Percentiles rank a stretch among this genome's conserved stretches.
These are phyloP conservation scores for Xylaria sp. DNA, from an alignment of 2,329 filamentous ascomycete species.

Conservation along the genomic window DNA sequence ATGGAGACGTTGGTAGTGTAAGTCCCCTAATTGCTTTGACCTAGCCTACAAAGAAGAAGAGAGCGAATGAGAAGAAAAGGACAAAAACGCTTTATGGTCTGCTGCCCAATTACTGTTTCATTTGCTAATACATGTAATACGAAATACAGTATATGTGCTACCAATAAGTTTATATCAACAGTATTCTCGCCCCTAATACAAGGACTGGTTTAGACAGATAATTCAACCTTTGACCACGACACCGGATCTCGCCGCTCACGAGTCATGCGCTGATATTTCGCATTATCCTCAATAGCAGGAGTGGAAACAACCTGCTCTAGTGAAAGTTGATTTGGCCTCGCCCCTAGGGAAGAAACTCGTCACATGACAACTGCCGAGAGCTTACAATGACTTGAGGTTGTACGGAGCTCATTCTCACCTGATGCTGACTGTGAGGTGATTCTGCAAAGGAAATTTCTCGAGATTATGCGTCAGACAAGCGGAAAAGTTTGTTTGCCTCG, in stretches of 20 bases:
- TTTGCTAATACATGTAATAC: conserved; percentile 11
- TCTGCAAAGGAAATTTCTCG: background rate
- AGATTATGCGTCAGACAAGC: conserved; percentile 9
- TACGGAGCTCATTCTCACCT: background rate
- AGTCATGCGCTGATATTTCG: conserved; percentile 11
- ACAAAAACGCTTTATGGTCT: background rate
- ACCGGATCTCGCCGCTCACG: conserved; percentile 17
- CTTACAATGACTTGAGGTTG: conserved; percentile 8
- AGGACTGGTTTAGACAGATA: conserved; percentile 28
- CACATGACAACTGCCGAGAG: conserved; percentile 19
- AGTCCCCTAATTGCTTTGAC: background rate
- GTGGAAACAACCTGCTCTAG: background rate
- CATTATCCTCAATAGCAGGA: background rate
- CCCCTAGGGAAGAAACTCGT: background rate
- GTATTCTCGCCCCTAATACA: conserved; percentile 2
- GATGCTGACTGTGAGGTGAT: background rate
- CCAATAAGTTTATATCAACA: background rate
- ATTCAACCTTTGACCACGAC: conserved; percentile 20
- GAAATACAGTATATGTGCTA: background rate
- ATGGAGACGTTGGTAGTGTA: conserved; percentile 12
- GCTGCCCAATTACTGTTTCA: background rate
- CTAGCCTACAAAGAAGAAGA: background rate
- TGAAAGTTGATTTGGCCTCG: conserved; percentile 6
- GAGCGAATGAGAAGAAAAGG: background rate
- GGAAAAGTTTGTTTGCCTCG: background rate